Conservation (phyloP, 352 stramenopile species). For the Peronospora farinosa region DNA sequence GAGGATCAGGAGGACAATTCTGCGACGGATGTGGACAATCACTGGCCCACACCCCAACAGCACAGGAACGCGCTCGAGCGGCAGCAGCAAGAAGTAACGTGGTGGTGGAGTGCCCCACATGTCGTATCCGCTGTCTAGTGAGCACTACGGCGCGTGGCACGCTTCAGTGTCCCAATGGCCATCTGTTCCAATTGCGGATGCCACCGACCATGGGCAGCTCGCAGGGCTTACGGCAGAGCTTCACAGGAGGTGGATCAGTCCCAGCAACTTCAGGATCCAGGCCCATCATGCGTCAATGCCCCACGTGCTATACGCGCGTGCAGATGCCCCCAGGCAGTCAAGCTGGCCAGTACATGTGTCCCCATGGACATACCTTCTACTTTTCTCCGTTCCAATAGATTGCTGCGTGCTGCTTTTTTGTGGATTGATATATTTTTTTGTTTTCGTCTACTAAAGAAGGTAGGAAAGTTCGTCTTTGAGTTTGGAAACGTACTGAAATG, state of each 20-base stretch:
- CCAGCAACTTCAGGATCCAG: constrained; percentile 28
- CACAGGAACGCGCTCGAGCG: constrained; percentile 54
- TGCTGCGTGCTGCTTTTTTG: constrained; percentile 10
- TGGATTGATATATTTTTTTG: constrained; percentile 4
- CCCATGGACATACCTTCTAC: constrained; percentile 82
- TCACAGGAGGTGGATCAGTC: constrained; percentile 18
- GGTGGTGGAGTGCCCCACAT: constrained; percentile 68
- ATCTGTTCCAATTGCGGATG: constrained; percentile 72
- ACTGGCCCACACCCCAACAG: constrained; percentile 65
- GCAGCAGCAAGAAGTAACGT: constrained; percentile 57
- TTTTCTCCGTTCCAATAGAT: constrained; percentile 65
- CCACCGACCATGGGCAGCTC: constrained; percentile 38
- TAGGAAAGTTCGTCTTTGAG: background rate
- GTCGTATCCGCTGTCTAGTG: constrained; percentile 70
- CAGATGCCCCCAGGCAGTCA: constrained; percentile 82
- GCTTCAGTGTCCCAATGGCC: constrained; percentile 68
- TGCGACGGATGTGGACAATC: constrained; percentile 72
- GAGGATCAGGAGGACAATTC: constrained; percentile 61
- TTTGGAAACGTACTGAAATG: too few species aligned
- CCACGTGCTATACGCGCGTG: constrained; percentile 82
- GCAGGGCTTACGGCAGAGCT: constrained; percentile 35
- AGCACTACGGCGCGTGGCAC: constrained; percentile 63
- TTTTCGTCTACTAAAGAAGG: constrained; percentile 11
- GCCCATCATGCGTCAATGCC: constrained; percentile 78
- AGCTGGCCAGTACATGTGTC: constrained; percentile 86